Base-by-base conservation (phyloP, 2,329 filamentous ascomycete genomes). In the Leptographium radiaticola region DNA sequence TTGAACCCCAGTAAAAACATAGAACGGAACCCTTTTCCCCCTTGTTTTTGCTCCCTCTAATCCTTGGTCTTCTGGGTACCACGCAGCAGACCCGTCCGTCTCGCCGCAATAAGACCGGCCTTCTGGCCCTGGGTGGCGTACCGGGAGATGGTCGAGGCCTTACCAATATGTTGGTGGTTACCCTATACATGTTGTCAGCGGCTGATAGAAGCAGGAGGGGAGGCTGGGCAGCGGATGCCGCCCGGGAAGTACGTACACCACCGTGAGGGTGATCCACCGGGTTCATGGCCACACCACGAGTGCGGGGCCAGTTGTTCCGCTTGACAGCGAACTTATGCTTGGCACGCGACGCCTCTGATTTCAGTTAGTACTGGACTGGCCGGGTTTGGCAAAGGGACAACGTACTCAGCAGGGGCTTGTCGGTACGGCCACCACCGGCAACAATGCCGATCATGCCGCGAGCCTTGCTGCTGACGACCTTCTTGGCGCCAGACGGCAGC, bases 281-380 rank as follows among this genome's bases (percentile, higher is more conserved):
- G 81, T 98, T 98, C 93, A 98, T 98, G 77, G 93, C 93, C 86
- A 98, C 93, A 96, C 93, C 93, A 93, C 93, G 91, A 83, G 93
- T 98, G 88, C 95, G 96, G 78, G 93, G 93, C 93, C 93, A 98
- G 72, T 84, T 91, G 89, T 98, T 97, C 73, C 93, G 89, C 89
- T 98, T 98, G 80, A 96, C 94, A 67, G 90, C 89, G 80, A 95
- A 98, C 87, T 98, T 98, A 75, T 97, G 91, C 89, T 97, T 98
- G 70, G 93, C 93, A 72, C 93, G 89, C 70, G 91, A 97, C 69
- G 93, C 93, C 91, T 98, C 84, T 87, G 80, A 75, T 66, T 46
- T 25, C 11, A 40, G 51, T 56, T 53, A 54, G 51, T 11, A 38
- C 2, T n/a, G 16, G n/a, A 5, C 36, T 15, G 51, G 6, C 51